Percentiles rank a stretch among this genome's conserved stretches.
These are phyloP conservation scores for Amphicarpaea edgeworthii DNA, from an alignment of 306 rosid genomes.

Conservation along the genomic window DNA sequence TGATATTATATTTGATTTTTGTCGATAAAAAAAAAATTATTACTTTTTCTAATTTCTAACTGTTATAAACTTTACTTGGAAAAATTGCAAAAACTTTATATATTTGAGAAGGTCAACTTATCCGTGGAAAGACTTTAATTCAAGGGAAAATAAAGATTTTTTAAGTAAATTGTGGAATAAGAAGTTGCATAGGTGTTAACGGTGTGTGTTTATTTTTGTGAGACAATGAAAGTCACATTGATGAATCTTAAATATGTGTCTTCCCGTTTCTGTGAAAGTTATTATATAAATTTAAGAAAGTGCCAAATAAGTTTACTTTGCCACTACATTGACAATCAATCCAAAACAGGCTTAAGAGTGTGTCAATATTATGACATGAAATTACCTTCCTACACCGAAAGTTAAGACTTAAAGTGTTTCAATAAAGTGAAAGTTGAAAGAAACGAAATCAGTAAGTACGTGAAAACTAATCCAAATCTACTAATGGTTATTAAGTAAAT, in stretches of 20 bases:
- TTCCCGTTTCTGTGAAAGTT: constrained; percentile 19
- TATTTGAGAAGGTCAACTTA: neutral
- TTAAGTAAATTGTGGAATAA: constrained; percentile 17
- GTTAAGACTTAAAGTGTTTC: neutral
- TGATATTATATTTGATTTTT: no score
- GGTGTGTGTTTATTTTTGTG: neutral
- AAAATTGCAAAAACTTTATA: neutral
- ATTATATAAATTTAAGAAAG: constrained; percentile 30
- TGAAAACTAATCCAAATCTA: constrained; percentile 41
- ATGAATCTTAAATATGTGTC: constrained; percentile 1
- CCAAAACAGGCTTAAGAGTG: no score
- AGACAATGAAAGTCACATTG: neutral
- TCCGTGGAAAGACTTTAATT: neutral
- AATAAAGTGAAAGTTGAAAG: constrained; percentile 22
- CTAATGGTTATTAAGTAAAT: neutral
- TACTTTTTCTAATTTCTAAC: constrained; percentile 1
- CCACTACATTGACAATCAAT: constrained; percentile 10
- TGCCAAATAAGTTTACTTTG: constrained; percentile 20
- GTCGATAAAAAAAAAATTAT: no score
- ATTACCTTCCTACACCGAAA: constrained; percentile 37
- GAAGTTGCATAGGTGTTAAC: neutral
- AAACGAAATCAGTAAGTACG: neutral
- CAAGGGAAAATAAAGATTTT: neutral
- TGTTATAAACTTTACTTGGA: neutral
- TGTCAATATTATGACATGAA: constrained; percentile 44